phyloP scores from a whole-genome alignment of 805 yeast species.

The Starmerella sp. region DNA sequence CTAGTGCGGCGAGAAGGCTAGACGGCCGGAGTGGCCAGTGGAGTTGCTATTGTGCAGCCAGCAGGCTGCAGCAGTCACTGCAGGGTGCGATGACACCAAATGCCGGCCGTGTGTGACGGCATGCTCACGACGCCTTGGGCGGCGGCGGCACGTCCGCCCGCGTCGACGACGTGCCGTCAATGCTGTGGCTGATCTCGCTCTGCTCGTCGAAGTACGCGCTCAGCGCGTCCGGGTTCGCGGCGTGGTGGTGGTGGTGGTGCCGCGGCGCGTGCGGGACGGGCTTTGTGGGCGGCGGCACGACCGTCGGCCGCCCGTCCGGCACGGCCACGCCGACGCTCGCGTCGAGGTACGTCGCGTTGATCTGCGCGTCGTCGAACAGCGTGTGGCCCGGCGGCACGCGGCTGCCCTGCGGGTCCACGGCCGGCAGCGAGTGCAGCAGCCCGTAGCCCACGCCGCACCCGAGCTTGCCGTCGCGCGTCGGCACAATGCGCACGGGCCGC shows the following conservation, averaged over 20 bases:
- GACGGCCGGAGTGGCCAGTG: no score
- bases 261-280: neutral
- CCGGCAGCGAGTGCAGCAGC: constrained; percentile 72
- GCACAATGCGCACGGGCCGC: constrained; percentile 74
- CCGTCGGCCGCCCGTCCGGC: neutral
- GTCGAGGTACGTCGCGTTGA: neutral
- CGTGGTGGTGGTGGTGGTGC: neutral
- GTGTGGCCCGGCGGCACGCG: constrained; percentile 20
- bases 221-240: constrained; percentile 6
- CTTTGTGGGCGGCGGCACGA: neutral
- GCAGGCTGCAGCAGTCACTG: no score
- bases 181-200: constrained; percentile 19
- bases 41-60: neutral
- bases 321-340: neutral
- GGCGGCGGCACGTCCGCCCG: constrained; percentile 13
- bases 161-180: constrained; percentile 14
- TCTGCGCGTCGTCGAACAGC: constrained; percentile 20
- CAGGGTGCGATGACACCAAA: no score
- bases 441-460: constrained; percentile 98
- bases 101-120: no score
- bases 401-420: constrained; percentile 30
- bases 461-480: constrained; percentile 65
- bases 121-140: neutral
- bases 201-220: constrained; percentile 23
- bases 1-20: no score